These are phyloP conservation scores for Metarhizium guizhouense DNA, from an alignment of 2,329 filamentous ascomycete genomes.

Conservation along the genomic window DNA sequence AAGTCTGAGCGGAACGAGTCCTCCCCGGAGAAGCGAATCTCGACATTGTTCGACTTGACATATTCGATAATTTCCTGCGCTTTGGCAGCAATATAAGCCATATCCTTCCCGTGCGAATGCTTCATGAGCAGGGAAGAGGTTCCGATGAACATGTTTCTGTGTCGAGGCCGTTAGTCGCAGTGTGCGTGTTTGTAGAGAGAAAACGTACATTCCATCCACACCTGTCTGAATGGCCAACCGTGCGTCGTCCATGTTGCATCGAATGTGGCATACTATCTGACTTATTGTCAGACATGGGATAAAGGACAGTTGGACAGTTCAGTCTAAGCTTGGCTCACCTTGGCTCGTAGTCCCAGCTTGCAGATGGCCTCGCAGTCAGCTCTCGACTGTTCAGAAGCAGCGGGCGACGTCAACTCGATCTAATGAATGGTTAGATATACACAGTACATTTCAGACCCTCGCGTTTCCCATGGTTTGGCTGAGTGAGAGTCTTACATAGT, in stretches of 20 bases:
- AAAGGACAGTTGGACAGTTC: too few species aligned
- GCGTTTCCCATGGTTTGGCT: too few species aligned
- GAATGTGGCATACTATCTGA: not conserved
- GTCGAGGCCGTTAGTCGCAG: conserved; percentile 21
- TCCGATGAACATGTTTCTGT: conserved; percentile 44
- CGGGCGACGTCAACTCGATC: conserved; percentile 72
- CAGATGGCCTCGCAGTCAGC: conserved; percentile 85
- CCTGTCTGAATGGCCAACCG: too few species aligned
- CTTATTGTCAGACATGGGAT: not conserved
- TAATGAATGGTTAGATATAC: too few species aligned
- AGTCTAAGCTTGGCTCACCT: not conserved
- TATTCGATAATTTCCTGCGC: conserved; percentile 23
- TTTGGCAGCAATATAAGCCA: conserved; percentile 65
- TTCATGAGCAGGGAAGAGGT: conserved; percentile 75
- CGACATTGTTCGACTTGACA: conserved; percentile 8
- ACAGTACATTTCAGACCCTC: too few species aligned
- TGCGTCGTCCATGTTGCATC: not conserved
- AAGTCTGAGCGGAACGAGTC: conserved; percentile 82
- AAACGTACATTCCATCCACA: not conserved
- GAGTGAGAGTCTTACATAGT: conserved; percentile 9
- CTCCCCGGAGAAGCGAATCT: conserved; percentile 50
- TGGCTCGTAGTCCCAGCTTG: conserved; percentile 73
- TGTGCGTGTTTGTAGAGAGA: too few species aligned
- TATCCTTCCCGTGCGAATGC: conserved; percentile 84
- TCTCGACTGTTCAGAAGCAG: conserved; percentile 76